Conservation (phyloP, 2,329 filamentous ascomycete genomes). For the Phoma sp. region DNA sequence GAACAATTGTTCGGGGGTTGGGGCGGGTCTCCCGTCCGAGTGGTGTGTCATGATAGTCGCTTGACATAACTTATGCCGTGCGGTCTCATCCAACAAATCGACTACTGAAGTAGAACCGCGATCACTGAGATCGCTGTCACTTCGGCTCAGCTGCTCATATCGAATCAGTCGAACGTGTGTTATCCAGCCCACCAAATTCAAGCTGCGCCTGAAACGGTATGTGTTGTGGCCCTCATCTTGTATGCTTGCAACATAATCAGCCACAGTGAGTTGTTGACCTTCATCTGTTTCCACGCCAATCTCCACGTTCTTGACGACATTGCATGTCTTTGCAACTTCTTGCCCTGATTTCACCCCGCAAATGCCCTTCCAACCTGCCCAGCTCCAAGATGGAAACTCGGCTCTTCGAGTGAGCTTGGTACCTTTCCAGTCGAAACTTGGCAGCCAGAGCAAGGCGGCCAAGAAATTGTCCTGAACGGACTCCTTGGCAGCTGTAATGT, state of each 20-base stretch:
- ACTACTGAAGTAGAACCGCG: not conserved
- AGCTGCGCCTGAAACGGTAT: not conserved
- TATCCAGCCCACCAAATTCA: not conserved
- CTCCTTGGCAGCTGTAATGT: not conserved
- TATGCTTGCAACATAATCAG: not conserved
- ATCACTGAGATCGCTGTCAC: not conserved
- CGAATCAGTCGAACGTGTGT: not conserved
- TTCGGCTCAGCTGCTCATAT: not conserved
- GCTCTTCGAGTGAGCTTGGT: not conserved
- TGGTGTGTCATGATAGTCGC: not conserved
- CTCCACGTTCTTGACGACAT: not conserved
- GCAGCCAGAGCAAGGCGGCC: not conserved
- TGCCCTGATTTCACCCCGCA: not conserved
- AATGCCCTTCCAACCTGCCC: slow-evolving; percentile 2
- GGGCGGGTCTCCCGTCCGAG: not conserved
- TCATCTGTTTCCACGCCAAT: not conserved
- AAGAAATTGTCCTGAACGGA: not conserved
- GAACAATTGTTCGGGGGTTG: not conserved
- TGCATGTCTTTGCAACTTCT: not conserved
- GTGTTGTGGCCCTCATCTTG: not conserved
- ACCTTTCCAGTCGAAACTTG: not conserved
- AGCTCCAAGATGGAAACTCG: slow-evolving; percentile 4
- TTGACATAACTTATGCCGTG: not conserved
- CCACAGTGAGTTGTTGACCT: not conserved
- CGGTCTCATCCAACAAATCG: not conserved